Evolutionary conservation across 2,329 filamentous ascomycete genomes (phyloP), one percentile per base, ranked within the genome.

Genomic region (Ophiostoma angusticollis): DNA sequence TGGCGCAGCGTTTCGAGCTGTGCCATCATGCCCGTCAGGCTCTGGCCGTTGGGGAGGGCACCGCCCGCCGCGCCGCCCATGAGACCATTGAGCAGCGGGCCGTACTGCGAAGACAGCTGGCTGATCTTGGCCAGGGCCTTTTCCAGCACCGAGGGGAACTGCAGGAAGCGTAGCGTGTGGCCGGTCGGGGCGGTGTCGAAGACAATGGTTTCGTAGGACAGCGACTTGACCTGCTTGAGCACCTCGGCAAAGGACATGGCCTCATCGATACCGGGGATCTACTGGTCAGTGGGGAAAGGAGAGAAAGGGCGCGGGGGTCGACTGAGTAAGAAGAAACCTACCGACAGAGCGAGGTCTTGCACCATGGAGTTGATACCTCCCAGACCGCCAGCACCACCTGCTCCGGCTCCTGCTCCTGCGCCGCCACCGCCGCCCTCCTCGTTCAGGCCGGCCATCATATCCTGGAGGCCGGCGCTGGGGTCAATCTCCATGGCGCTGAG

Each of bases 181-280:
- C 91, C 91, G 13, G 91, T 98, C 13, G 91, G 91, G 4, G 91
- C 91, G 24, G 91, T 98, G 62, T 98, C 91, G 73, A 98, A 98
- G 61, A 98, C 84, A 65, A 98, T 96, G 54, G 89, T 85, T 61
- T 96, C 91, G 73, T 98, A 98, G 35, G 86, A 93, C 57, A 96
- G 82, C 29, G 85, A 93, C 66, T 96, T 96, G 66, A 98, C 91
- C 64, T 98, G 91, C 64, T 98, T 98, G 54, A 98, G 74, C 48
- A 98, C 91, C 67, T 98, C 91, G 58, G 91, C 91, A 57, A 98
- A 98, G 41, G 87, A 95, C 91, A 98, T 98, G 60, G 91, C 91
- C 63, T 98, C 91, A 58, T 98, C 91, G 46, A 98, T 93, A 63
- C 91, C 91, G 14, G 91, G 91, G 46, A 98, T 98, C 84, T 93